Evolutionary conservation across 2,329 filamentous ascomycete genomes (phyloP), one percentile per base, ranked within the genome.

Genomic region (Epichloe uncinata): DNA sequence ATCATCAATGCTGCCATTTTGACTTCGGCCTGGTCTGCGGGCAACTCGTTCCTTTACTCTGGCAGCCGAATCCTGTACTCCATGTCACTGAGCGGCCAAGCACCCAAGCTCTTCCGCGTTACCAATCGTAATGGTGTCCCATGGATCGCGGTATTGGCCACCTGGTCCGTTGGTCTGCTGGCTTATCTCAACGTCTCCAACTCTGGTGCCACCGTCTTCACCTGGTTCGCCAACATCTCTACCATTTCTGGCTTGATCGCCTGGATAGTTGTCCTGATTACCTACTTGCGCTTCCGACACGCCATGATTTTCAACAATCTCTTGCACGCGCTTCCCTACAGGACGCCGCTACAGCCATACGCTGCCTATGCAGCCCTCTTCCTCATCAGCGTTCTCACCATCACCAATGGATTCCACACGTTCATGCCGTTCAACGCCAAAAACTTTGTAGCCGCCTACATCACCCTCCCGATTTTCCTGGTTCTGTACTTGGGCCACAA

Each of bases 331-430:
- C 65, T 79, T 4, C 78, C 78, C 0, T 81, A 74, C 68, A 66
- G 59, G 47, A 75, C 76, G 0, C 66, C 67, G 0, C 61, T 73
- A 12, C 77, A 81, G 61, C 78, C 85, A 0, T 88, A 82, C 59
- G 79, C 78, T 2, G 76, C 83, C 0, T 87, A 74, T 58, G 66
- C 76, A 49, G 73, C 75, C 9, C 73, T 87, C 1, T 61, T 75
- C 15, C 60, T 79, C 22, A 74, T 87, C 48, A 61, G 64, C 3
- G 66, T 87, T 26, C 70, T 90, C n/a, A 78, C 75, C 1, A 65
- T 90, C 3, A 82, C 86, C 56, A 87, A 87, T 58, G 86, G 85
- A 1, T 91, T 89, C 65, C 76, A 81, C 36, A 77, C 84, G 13
- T 90, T 91, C 62, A 84, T 83, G 62, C 77, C 79, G 30, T 91